A percentile compares a stretch with the other conserved stretches of the same genome.
These are phyloP conservation scores for Nigrospora osmanthi DNA, from an alignment of 2,329 filamentous ascomycete species.

Conservation along the genomic window DNA sequence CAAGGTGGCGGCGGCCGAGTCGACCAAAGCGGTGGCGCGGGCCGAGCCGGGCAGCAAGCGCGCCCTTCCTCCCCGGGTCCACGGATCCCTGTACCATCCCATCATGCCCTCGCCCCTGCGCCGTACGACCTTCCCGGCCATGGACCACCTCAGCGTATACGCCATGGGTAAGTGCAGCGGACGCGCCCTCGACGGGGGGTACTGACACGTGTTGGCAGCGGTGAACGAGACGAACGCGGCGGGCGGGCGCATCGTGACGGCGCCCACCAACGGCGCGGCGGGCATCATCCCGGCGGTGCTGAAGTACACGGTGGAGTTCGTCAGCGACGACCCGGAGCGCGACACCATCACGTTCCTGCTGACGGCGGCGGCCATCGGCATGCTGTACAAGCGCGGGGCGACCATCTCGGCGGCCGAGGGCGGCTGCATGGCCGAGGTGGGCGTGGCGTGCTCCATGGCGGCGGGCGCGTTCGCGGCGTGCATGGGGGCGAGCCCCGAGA, in stretches of 20 bases:
- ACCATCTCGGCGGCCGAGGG: constrained; percentile 44
- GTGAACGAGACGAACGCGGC: constrained; percentile 46
- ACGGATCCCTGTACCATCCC: constrained; percentile 36
- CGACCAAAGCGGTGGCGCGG: constrained; percentile 8
- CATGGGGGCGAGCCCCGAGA: constrained; percentile 42
- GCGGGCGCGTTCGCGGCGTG: constrained; percentile 42
- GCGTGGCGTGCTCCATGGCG: constrained; percentile 43
- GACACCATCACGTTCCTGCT: constrained; percentile 40
- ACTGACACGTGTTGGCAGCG: constrained; percentile 14
- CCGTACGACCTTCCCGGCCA: constrained; percentile 38
- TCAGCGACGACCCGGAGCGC: constrained; percentile 40
- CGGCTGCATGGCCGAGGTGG: constrained; percentile 46
- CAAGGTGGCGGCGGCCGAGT: constrained; percentile 2
- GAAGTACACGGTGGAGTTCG: constrained; percentile 41
- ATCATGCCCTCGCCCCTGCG: constrained; percentile 35
- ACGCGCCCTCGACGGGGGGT: neutral
- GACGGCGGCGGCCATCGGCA: constrained; percentile 40
- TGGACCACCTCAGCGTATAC: constrained; percentile 43
- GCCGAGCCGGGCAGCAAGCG: constrained; percentile 16
- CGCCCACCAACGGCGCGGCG: constrained; percentile 42
- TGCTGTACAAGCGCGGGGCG: constrained; percentile 45
- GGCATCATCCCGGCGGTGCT: constrained; percentile 43
- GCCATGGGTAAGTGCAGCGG: constrained; percentile 23
- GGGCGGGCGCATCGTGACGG: constrained; percentile 41
- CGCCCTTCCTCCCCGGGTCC: constrained; percentile 27